These are phyloP conservation scores for Exidia glandulosa DNA, from an alignment of 768 basidiomycete genomes.

Conservation along the genomic window DNA sequence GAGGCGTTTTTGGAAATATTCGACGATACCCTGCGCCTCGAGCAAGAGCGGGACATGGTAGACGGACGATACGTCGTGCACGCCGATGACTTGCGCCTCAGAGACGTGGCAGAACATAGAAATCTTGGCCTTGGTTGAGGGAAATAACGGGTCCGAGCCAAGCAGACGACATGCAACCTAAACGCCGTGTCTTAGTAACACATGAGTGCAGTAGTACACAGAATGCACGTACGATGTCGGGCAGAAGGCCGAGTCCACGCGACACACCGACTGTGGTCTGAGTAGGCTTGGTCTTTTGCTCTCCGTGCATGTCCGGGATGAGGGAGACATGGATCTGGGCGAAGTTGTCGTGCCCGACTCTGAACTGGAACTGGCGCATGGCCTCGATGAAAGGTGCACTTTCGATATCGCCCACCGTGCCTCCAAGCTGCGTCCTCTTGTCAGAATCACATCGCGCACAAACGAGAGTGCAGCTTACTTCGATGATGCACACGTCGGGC, in stretches of 20 bases:
- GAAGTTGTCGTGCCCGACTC: slow-evolving; percentile 93
- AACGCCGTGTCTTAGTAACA: neutral
- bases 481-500: slow-evolving; percentile 95
- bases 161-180: slow-evolving; percentile 90
- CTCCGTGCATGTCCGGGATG: slow-evolving; percentile 97
- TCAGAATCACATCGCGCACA: neutral
- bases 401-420: slow-evolving; percentile 97
- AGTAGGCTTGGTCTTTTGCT: slow-evolving; percentile 98
- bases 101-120: slow-evolving; percentile 99
- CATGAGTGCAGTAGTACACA: neutral
- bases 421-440: slow-evolving; percentile 60
- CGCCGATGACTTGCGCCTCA: slow-evolving; percentile 75
- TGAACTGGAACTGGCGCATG: slow-evolving; percentile 99
- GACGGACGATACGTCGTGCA: slow-evolving; percentile 92
- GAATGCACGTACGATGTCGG: slow-evolving; percentile 78
- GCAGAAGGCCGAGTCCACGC: slow-evolving; percentile 82
- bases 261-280: slow-evolving; percentile 94
- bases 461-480: slow-evolving; percentile 40
- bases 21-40: slow-evolving; percentile 83
- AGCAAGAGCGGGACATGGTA: slow-evolving; percentile 95
- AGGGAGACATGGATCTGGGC: slow-evolving; percentile 94
- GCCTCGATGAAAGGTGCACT: slow-evolving; percentile 97
- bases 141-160: slow-evolving; percentile 68
- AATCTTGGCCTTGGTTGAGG: slow-evolving; percentile 86
- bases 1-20: slow-evolving; percentile 74